These are phyloP conservation scores for Coix lacrymajobi DNA, from an alignment of 176 grass and related monocot species.

Conservation along the genomic window DNA sequence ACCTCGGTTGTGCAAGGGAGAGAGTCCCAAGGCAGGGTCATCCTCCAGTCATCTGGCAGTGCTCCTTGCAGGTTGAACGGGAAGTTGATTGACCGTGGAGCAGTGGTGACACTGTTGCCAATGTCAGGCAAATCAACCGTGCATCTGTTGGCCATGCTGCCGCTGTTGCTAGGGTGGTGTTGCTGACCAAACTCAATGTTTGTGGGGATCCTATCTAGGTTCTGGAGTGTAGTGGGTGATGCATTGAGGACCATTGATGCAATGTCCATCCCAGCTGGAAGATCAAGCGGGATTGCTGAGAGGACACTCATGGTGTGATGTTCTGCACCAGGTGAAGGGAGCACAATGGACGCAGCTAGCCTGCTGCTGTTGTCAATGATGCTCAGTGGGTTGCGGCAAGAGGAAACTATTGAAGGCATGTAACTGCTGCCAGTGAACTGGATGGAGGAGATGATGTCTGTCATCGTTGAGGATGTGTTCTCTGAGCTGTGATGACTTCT, in stretches of 20 bases:
- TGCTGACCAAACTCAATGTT: constrained; percentile 62
- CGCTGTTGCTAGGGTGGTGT: constrained; percentile 26
- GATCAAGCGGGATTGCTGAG: constrained; percentile 40
- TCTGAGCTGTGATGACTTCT: constrained; percentile 43
- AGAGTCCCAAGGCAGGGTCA: constrained; percentile 57
- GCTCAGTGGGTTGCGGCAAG: constrained; percentile 40
- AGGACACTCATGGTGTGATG: constrained; percentile 42
- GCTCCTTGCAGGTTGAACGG: constrained; percentile 49
- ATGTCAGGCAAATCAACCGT: constrained; percentile 21
- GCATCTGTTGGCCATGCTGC: constrained; percentile 30
- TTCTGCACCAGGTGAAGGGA: constrained; percentile 22
- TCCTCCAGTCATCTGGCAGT: constrained; percentile 71
- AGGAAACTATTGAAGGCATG: constrained; percentile 41
- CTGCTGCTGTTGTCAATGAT: constrained; percentile 44
- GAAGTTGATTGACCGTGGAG: constrained; percentile 33
- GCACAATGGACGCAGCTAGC: constrained; percentile 24
- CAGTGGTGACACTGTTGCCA: not conserved
- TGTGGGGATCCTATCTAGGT: constrained; percentile 24
- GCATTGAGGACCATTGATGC: constrained; percentile 70
- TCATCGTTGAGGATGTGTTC: constrained; percentile 44
- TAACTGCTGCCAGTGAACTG: constrained; percentile 43
- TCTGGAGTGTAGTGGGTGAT: constrained; percentile 33
- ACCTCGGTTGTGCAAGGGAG: constrained; percentile 63
- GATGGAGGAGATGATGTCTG: constrained; percentile 37
- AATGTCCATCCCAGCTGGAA: constrained; percentile 46